These are phyloP conservation scores for Tranzscheliella williamsii DNA, from an alignment of 1,284 basidiomycete species.

Conservation along the genomic window DNA sequence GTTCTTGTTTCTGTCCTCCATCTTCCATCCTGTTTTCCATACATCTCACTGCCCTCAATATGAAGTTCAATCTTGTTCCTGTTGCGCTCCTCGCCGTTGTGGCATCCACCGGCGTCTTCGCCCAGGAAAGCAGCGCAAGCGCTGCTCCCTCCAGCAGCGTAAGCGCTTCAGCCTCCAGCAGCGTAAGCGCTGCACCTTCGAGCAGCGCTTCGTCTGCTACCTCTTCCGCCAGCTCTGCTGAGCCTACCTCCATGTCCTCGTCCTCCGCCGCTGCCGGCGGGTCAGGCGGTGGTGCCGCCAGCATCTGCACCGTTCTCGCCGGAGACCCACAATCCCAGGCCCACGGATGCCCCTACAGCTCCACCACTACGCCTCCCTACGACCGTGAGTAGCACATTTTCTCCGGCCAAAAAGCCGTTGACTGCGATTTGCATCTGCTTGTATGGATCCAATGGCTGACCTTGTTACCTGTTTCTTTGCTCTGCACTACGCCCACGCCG, in stretches of 20 bases:
- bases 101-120: slow-evolving; percentile 36
- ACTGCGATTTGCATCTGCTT: no score
- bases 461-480: no score
- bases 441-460: no score
- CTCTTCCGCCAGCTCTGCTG: slow-evolving; percentile 10
- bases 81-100: slow-evolving; percentile 43
- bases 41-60: no score
- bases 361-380: slow-evolving; percentile 46
- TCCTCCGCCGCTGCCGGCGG: slow-evolving; percentile 11
- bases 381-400: slow-evolving; percentile 35
- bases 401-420: no score
- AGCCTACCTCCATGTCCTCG: slow-evolving; percentile 24
- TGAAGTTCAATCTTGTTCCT: slow-evolving; percentile 48
- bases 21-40: no score
- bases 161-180: neutral
- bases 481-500: no score
- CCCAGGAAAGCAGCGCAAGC: slow-evolving; percentile 21
- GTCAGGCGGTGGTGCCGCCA: slow-evolving; percentile 4
- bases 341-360: slow-evolving; percentile 41
- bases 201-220: slow-evolving; percentile 9
- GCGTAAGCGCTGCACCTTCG: no score
- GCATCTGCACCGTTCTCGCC: slow-evolving; percentile 42
- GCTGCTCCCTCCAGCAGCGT: slow-evolving; percentile 4
- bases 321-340: slow-evolving; percentile 23
- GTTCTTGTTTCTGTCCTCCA: no score